phyloP scores from a whole-genome alignment of 768 basidiomycete genomes.

The Rhizopogon rudus region DNA sequence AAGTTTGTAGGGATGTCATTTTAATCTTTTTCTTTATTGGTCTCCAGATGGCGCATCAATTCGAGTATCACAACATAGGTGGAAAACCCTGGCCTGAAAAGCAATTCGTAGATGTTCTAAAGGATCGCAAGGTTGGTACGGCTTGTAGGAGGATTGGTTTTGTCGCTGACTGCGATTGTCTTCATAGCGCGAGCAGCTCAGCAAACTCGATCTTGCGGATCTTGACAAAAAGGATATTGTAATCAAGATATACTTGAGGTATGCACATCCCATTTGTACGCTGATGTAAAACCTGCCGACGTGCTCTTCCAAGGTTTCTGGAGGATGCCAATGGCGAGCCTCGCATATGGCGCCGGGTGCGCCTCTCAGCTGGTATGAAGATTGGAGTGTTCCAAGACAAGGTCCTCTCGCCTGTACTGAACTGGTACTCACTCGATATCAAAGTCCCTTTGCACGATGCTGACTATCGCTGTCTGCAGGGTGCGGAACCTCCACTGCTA shows the following conservation, averaged over 20 bases:
- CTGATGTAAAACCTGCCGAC: not conserved
- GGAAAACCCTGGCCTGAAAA: constrained; percentile 16
- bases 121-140: constrained; percentile 19
- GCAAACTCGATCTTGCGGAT: constrained; percentile 12
- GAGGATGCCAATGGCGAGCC: constrained; percentile 14
- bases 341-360: constrained; percentile 27
- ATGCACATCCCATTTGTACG: constrained; percentile 13
- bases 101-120: constrained; percentile 20
- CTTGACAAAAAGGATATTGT: constrained; percentile 19
- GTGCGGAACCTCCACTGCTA: constrained; percentile 29
- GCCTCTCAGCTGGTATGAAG: constrained; percentile 29
- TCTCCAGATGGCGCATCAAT: constrained; percentile 15
- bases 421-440: constrained; percentile 16
- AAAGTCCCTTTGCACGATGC: not conserved
- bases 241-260: constrained; percentile 6
- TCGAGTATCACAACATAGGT: constrained; percentile 2
- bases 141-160: not conserved
- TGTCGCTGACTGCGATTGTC: constrained; percentile 2
- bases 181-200: constrained; percentile 15
- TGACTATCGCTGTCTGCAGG: not conserved
- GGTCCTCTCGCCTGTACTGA: constrained; percentile 28
- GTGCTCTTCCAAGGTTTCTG: not conserved
- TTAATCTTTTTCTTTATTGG: constrained; percentile 1
- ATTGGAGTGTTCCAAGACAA: constrained; percentile 32
- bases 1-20: not conserved